Evolutionary conservation across 495 filamentous ascomycete species (phyloP).

Genomic region (Aspergillus cristatus): DNA sequence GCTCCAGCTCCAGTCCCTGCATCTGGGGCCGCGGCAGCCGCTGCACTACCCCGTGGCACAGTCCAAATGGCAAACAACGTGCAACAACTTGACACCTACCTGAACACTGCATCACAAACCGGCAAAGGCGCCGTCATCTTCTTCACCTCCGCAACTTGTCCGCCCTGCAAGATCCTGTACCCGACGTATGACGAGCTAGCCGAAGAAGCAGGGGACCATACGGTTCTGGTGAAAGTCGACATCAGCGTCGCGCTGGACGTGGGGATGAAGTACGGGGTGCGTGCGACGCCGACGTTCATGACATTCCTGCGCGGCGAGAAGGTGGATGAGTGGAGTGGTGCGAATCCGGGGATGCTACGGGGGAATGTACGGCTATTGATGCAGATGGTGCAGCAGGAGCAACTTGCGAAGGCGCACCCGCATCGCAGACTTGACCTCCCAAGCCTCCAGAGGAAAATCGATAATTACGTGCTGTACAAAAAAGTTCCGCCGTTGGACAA

Average conservation of each 20-base stretch:
- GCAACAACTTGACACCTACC: slow-evolving; percentile 48
- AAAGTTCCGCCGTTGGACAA: slow-evolving; percentile 82
- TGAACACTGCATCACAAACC: slow-evolving; percentile 45
- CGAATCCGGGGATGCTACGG: slow-evolving; percentile 56
- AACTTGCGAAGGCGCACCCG: slow-evolving; percentile 42
- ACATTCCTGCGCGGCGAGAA: slow-evolving; percentile 72
- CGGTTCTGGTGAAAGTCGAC: slow-evolving; percentile 77
- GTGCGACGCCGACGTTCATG: slow-evolving; percentile 82
- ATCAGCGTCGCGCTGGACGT: slow-evolving; percentile 58
- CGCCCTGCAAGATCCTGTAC: slow-evolving; percentile 76
- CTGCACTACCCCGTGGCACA: slow-evolving; percentile 1
- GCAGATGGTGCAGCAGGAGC: slow-evolving; percentile 59
- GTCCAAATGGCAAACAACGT: slow-evolving; percentile 47
- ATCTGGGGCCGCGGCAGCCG: slow-evolving; percentile 10
- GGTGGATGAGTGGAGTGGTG: slow-evolving; percentile 72
- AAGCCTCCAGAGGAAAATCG: slow-evolving; percentile 51
- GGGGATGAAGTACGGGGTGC: slow-evolving; percentile 54
- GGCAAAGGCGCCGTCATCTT: slow-evolving; percentile 71
- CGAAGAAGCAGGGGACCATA: slow-evolving; percentile 57
- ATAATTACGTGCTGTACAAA: slow-evolving; percentile 60
- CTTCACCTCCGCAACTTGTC: slow-evolving; percentile 84
- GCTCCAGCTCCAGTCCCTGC: slow-evolving; percentile 13
- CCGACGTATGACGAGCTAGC: slow-evolving; percentile 78
- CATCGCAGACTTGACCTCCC: slow-evolving; percentile 63
- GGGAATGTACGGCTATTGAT: slow-evolving; percentile 66